A percentile compares a stretch with the other conserved stretches of the same genome.
Conservation (phyloP, 2,329 filamentous ascomycete genomes). For the Cadophora gregata region DNA sequence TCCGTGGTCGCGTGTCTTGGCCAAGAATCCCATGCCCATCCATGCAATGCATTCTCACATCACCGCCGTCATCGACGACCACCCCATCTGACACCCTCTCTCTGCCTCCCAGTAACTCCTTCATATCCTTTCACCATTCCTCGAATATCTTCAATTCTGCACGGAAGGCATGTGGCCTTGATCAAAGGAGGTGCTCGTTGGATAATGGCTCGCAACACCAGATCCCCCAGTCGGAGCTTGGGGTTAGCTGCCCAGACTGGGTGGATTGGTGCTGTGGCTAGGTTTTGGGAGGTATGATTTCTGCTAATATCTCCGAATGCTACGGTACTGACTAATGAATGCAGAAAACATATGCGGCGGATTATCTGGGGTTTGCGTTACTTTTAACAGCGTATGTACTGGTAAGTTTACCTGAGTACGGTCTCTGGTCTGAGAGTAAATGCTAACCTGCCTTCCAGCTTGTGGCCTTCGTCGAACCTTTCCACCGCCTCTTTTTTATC, state of each 20-base stretch:
- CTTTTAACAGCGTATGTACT: slow-evolving; percentile 72
- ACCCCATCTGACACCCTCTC: background rate
- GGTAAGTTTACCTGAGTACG: slow-evolving; percentile 50
- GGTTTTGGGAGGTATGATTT: slow-evolving; percentile 43
- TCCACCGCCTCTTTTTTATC: slow-evolving; percentile 93
- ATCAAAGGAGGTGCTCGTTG: slow-evolving; percentile 12
- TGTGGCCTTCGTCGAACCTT: slow-evolving; percentile 76
- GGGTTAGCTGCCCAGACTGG: slow-evolving; percentile 37
- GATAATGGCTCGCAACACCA: slow-evolving; percentile 34
- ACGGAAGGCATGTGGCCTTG: slow-evolving; percentile 14
- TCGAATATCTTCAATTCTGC: slow-evolving; percentile 13
- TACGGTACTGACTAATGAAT: slow-evolving; percentile 24
- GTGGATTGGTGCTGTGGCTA: slow-evolving; percentile 42
- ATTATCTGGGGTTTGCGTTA: slow-evolving; percentile 80
- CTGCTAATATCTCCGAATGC: background rate
- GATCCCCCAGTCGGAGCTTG: slow-evolving; percentile 28
- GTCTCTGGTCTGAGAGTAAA: slow-evolving; percentile 12
- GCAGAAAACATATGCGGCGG: slow-evolving; percentile 82
- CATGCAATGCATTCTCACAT: background rate
- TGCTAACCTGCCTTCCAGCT: slow-evolving; percentile 52
- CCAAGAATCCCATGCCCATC: background rate
- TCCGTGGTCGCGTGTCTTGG: background rate
- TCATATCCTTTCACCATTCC: slow-evolving; percentile 14
- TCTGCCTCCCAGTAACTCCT: background rate
- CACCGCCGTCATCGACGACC: background rate